Evolutionary conservation across 495 filamentous ascomycete species (phyloP), one percentile per base, ranked within the genome.

Genomic region (Neurospora sp.): DNA sequence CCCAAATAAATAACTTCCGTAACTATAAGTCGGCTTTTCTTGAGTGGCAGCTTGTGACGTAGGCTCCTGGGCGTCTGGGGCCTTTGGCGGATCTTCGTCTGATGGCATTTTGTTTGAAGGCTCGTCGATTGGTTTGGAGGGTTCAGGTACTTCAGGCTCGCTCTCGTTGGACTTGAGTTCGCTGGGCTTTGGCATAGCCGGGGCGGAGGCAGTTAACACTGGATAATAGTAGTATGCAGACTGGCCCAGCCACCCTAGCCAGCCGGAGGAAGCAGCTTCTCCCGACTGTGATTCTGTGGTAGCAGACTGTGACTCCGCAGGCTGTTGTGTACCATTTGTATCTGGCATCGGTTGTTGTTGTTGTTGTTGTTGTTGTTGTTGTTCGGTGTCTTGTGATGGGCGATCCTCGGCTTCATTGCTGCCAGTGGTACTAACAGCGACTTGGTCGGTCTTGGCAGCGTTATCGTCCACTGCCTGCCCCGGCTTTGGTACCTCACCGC

Each of bases 181-280:
- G 70, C 61, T 79, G 75, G 10, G 76, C 41, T 71, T 74, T 74
- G 40, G 10, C 53, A 65, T 3, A 17, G 14, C 14, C 53, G 53
- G 53, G 27, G 12, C 73, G 35, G 72, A 68, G 12, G 73, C 39
- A 40, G 74, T 77, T 4, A 79, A 75, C 31, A 72, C 75, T 40
- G 80, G 40, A 39, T 40, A 65, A 65, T 65, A 65, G 6, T 65
- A 65, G 6, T 65, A 40, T 20, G 68, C 65, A 74, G 76, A 72
- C 69, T 78, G 81, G 35, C 87, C 84, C 41, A 90, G 80, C 86
- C 89, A 90, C 70, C 86, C 87, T 40, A 90, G 75, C 89, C 89
- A 91, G 37, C 87, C 84, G 10, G 81, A 82, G 16, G 84, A 73
- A 41, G 78, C 76, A 17, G 79, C 68, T 39, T 86, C 84, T 41